Conservation (phyloP, 352 stramenopile species). For the Phytophthora gonapodyides region DNA sequence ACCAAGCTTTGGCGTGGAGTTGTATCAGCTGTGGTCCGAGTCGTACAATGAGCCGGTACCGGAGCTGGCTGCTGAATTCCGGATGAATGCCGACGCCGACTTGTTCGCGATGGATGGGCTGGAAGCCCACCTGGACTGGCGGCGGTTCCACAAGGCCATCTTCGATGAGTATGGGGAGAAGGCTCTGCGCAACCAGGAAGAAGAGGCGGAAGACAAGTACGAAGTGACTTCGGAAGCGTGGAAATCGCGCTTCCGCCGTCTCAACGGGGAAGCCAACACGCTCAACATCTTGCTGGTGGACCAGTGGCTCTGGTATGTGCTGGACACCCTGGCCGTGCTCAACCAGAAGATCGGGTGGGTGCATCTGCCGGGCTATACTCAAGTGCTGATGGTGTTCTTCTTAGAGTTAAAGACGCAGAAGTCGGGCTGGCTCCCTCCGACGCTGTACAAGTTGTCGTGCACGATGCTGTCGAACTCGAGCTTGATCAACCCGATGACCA, state of each 20-base stretch:
- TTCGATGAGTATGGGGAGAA: conserved; percentile 90
- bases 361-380: conserved; percentile 82
- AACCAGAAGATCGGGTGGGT: conserved; percentile 91
- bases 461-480: conserved; percentile 89
- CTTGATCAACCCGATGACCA: conserved; percentile 92
- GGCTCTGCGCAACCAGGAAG: conserved; percentile 82
- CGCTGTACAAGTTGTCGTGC: conserved; percentile 89
- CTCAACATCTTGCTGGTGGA: conserved; percentile 89
- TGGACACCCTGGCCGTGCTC: conserved; percentile 87
- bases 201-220: conserved; percentile 91
- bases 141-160: conserved; percentile 89
- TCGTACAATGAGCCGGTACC: conserved; percentile 81
- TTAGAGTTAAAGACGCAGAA: conserved; percentile 90
- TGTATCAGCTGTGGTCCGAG: conserved; percentile 89
- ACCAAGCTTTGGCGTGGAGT: conserved; percentile 85
- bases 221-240: conserved; percentile 85
- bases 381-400: conserved; percentile 91
- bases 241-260: conserved; percentile 80
- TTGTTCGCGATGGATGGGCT: conserved; percentile 90
- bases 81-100: conserved; percentile 81
- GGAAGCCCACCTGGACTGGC: conserved; percentile 87
- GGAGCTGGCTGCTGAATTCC: conserved; percentile 79
- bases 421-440: conserved; percentile 83
- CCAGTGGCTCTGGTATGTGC: conserved; percentile 90
- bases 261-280: conserved; percentile 84